Base-by-base conservation (phyloP, 164 flowering plant genomes). In the Aristolochia contorta region DNA sequence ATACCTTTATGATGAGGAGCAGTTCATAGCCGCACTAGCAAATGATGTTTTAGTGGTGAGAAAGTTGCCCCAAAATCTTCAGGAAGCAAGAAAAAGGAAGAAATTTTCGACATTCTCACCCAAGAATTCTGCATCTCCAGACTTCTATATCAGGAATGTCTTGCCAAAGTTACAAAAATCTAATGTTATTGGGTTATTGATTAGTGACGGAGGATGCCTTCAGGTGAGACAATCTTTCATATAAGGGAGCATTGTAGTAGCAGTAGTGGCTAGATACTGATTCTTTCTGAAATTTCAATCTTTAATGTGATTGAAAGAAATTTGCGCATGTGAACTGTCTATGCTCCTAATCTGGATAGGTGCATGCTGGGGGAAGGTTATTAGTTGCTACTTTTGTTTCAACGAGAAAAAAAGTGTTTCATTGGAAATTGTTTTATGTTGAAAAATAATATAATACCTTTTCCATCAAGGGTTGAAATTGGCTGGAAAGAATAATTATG, bases 1-100 rank as follows among this genome's bases (percentile, higher is more conserved):
- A 24, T 94, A 88, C 75, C 78, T 94, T 37, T 94, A 88, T 72
- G 75, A 91, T 67, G 97, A 88, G 72, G 96, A 88, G 55, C 89
- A 85, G 62, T 94, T 94, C 69, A 83, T 85, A 57, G 78, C 86
- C 65, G 82, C 87, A 43, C 83, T 94, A 15, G 72, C 70, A 62
- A 85, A 80, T 63, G 99, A 94, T 75, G 80, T 94, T 6, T 61
- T 70, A 30, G 66, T 94, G 69, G 73, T 85, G 25, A 86, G 83
- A 74, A 83, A 67, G 70, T 77, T 94, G 37, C 99, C 99, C 23
- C 75, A 83, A 48, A 63, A 63, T 64, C 69, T 94, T 72, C 84
- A 74, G 73, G 85, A 69, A 43, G 83, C 80, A 59, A 78, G 95
- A 63, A 88, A 69, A 72, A 78, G 63, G 67, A 88, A 84, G 47